Conservation (phyloP, 1,284 basidiomycete genomes). For the Puccinia polysora region DNA sequence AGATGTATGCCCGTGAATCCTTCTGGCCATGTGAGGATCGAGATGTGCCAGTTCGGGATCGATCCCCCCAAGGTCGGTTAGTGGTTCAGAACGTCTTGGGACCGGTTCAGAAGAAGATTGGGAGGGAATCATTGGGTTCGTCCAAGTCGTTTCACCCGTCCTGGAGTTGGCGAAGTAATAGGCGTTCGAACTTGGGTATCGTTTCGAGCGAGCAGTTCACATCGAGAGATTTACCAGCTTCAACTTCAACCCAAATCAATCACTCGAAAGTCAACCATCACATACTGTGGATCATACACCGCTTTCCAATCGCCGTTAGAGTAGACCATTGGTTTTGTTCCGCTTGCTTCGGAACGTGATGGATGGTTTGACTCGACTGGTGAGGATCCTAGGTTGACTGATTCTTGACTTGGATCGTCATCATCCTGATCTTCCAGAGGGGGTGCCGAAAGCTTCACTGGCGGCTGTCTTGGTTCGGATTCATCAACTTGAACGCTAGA, state of each 20-base stretch:
- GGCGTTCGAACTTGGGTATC: conserved; percentile 5
- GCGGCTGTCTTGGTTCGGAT: too few relatives aligned
- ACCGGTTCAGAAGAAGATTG: too few relatives aligned
- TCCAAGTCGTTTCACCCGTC: conserved; percentile 34
- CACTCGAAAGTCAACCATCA: background rate
- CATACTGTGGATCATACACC: conserved; percentile 31
- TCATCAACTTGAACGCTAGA: too few relatives aligned
- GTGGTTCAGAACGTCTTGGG: background rate
- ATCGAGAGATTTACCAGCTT: too few relatives aligned
- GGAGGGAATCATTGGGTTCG: conserved; percentile 16
- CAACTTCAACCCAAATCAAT: background rate
- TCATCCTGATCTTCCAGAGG: too few relatives aligned
- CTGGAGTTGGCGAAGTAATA: conserved; percentile 29
- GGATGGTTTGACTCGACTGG: too few relatives aligned
- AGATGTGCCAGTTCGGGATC: conserved; percentile 35
- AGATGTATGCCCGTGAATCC: background rate
- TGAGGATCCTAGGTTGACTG: too few relatives aligned
- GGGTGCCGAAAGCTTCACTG: too few relatives aligned
- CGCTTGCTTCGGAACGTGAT: too few relatives aligned
- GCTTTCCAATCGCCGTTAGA: conserved; percentile 40
- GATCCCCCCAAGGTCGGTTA: conserved; percentile 17
- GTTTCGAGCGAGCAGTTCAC: background rate
- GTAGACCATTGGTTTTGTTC: conserved; percentile 4
- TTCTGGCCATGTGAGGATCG: conserved; percentile 5
- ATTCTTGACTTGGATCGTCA: too few relatives aligned